phyloP scores from a whole-genome alignment of 225 moss, liverwort and hornwort species.

The Marchantia polymorpha region DNA sequence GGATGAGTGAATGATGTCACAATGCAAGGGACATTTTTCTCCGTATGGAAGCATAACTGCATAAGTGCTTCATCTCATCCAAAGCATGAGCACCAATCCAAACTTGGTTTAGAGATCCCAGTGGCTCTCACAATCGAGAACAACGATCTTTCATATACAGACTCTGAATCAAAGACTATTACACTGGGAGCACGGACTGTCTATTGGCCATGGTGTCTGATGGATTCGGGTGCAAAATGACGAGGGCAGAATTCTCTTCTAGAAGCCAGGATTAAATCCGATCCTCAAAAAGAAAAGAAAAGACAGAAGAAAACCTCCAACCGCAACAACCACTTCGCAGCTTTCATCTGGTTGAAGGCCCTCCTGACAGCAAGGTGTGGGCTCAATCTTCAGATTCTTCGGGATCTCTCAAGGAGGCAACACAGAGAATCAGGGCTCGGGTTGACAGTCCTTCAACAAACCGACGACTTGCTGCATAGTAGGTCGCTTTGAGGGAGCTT shows the following conservation, averaged over 20 bases:
- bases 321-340: background rate
- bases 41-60: background rate
- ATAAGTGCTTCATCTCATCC: conserved; percentile 11
- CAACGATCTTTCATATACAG: background rate
- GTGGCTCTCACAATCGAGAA: background rate
- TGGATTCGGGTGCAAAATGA: background rate
- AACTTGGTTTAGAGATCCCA: background rate
- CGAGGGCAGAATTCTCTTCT: background rate
- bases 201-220: background rate
- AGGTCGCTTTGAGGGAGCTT: conserved; percentile 74
- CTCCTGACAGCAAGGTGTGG: background rate
- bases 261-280: background rate
- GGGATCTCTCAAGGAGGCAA: background rate
- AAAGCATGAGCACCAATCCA: background rate
- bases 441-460: conserved; percentile 61
- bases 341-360: too few species aligned
- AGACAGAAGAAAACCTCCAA: background rate
- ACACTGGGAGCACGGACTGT: background rate
- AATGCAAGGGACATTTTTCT: background rate
- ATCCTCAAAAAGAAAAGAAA: background rate
- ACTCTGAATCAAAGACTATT: background rate
- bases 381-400: background rate
- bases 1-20: background rate
- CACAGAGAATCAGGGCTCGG: background rate
- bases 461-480: conserved; percentile 90